Evolutionary conservation across 163 green algal genomes (phyloP).

Genomic region (Prototheca stagnorum): DNA sequence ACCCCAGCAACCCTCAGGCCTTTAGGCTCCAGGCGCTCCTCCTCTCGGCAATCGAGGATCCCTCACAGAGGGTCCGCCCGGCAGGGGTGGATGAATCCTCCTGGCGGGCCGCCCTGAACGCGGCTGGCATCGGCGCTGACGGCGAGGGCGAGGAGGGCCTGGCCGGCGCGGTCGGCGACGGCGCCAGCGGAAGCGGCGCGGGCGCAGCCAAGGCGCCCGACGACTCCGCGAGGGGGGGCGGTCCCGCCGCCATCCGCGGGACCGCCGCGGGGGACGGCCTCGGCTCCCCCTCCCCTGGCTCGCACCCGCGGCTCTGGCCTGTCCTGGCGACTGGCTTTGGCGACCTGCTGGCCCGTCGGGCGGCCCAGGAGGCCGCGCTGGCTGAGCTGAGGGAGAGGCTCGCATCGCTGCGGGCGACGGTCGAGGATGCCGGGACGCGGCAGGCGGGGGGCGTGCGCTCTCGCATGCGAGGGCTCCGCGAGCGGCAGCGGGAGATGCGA

Average conservation of each 20-base stretch:
- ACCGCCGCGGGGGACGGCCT: too few species aligned
- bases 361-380: slow-evolving; percentile 26
- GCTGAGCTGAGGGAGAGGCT: slow-evolving; percentile 31
- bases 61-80: slow-evolving; percentile 34
- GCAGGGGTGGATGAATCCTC: slow-evolving; percentile 45
- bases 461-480: too few species aligned
- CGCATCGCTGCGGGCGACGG: slow-evolving; percentile 11
- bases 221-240: too few species aligned
- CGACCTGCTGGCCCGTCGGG: slow-evolving; percentile 36
- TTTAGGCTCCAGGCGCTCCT: slow-evolving; percentile 33
- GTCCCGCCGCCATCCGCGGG: too few species aligned
- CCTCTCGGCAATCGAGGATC: slow-evolving; percentile 53
- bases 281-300: too few species aligned
- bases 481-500: too few species aligned
- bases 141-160: too few species aligned
- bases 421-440: too few species aligned
- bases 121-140: slow-evolving; percentile 35
- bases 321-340: slow-evolving; percentile 41
- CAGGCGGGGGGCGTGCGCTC: too few species aligned
- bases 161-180: too few species aligned
- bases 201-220: too few species aligned
- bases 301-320: slow-evolving; percentile 59
- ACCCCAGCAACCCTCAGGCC: background rate
- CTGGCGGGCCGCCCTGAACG: slow-evolving; percentile 52
- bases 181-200: too few species aligned